Conservation (phyloP, 2,329 filamentous ascomycete genomes). For the Pestalotiopsis sp. region DNA sequence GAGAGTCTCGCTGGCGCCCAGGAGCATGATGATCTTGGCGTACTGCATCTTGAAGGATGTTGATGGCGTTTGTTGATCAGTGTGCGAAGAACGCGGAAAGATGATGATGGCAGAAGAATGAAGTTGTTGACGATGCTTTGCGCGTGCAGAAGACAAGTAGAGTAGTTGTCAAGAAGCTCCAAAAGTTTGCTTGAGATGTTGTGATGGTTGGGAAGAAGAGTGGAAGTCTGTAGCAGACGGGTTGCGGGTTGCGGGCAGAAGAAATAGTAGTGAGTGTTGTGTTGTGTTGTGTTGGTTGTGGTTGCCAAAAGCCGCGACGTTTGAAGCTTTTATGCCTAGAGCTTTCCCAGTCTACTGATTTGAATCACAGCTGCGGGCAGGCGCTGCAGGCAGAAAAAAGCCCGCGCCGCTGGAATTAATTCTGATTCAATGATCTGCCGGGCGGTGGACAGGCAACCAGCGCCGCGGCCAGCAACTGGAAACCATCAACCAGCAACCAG, state of each 20-base stretch:
- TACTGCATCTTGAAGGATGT: constrained; percentile 10
- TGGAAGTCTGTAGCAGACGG: not conserved
- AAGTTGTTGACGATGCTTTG: not conserved
- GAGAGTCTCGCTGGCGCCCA: not conserved
- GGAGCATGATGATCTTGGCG: constrained; percentile 9
- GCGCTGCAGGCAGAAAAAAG: not conserved
- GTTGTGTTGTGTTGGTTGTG: not conserved
- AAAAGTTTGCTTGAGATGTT: not conserved
- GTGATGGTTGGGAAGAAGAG: not conserved
- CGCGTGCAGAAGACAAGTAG: constrained; percentile 21
- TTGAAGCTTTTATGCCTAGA: not conserved
- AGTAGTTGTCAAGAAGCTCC: not conserved
- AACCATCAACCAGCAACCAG: too few relatives aligned
- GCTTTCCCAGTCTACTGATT: not conserved
- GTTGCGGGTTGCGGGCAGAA: not conserved
- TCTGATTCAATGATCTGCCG: too few relatives aligned
- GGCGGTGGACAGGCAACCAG: too few relatives aligned
- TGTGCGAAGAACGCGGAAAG: not conserved
- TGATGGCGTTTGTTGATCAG: constrained; percentile 2
- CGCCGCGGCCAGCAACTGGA: too few relatives aligned
- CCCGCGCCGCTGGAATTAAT: not conserved
- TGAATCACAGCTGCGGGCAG: not conserved
- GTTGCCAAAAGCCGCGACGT: not conserved
- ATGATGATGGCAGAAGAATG: not conserved
- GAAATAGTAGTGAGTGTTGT: not conserved